Percentiles rank a stretch among this genome's conserved stretches.
These are phyloP conservation scores for Carex parvula DNA, from an alignment of 176 grass and related monocot genomes.

Conservation along the genomic window DNA sequence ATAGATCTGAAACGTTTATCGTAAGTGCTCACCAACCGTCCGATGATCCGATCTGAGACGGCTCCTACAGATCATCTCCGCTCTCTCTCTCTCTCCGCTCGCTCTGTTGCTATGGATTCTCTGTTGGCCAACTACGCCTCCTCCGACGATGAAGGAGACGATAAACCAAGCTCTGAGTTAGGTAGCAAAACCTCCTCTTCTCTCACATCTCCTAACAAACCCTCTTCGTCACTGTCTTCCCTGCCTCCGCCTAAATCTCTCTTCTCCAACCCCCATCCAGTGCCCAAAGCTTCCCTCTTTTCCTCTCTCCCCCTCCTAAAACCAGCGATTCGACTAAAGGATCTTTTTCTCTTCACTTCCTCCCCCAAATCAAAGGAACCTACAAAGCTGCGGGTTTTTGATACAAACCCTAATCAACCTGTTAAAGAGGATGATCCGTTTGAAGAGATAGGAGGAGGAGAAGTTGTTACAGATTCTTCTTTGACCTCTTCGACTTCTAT, in stretches of 20 bases:
- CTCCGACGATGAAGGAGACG: conserved; percentile 51
- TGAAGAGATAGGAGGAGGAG: conserved; percentile 15
- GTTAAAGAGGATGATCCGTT: neutral
- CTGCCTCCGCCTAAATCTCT: conserved; percentile 36
- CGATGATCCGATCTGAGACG: neutral
- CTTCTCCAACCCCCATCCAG: conserved; percentile 12
- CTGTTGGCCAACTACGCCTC: conserved; percentile 91
- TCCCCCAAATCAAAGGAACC: conserved; percentile 30
- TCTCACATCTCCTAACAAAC: conserved; percentile 13
- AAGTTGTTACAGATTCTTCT: neutral
- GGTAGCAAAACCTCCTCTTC: neutral
- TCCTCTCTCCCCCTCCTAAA: conserved; percentile 60
- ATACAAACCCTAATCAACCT: conserved; percentile 29
- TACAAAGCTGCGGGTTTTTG: neutral
- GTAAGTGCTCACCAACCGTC: neutral
- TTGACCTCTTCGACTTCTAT: conserved; percentile 30
- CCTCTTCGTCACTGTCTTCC: conserved; percentile 16
- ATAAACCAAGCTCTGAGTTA: conserved; percentile 2
- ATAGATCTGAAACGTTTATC: neutral
- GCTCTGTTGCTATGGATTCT: conserved; percentile 64
- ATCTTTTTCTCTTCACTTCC: conserved; percentile 54
- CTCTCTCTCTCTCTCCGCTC: neutral
- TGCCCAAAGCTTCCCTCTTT: conserved; percentile 24
- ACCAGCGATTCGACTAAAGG: neutral
- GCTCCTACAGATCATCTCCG: neutral